Conservation (phyloP, 148 eudicot species). For the Cornus kousa region DNA sequence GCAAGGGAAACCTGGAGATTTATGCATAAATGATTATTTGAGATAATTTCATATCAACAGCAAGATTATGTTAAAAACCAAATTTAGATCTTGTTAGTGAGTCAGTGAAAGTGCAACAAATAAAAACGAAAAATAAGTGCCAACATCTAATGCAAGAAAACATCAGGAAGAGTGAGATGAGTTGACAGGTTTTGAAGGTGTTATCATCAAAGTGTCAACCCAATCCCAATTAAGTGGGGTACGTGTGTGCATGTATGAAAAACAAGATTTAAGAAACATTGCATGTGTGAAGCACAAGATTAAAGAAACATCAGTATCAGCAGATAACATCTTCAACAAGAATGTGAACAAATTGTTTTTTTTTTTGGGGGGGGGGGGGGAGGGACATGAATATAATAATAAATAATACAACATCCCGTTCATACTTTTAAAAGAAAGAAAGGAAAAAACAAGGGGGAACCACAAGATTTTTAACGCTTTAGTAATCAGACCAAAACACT, state of each 20-base stretch:
- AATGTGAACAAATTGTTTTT: too few species aligned
- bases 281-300: not conserved
- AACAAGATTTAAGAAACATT: not conserved
- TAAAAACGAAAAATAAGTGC: not conserved
- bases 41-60: conserved; percentile 3
- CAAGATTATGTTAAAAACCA: not conserved
- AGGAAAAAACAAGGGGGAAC: not conserved
- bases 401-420: not conserved
- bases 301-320: not conserved
- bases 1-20: conserved; percentile 82
- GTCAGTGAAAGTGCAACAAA: conserved; percentile 3
- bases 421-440: not conserved
- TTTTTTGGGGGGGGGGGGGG: too few species aligned
- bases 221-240: not conserved
- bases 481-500: not conserved
- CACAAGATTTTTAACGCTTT: too few species aligned
- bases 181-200: too few species aligned
- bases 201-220: not conserved
- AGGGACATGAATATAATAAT: not conserved
- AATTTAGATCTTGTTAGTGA: not conserved
- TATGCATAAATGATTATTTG: conserved; percentile 1
- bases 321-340: not conserved
- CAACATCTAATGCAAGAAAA: not conserved
- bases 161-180: not conserved
- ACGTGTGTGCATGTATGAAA: conserved; percentile 1